These are phyloP conservation scores for Vitis riparia DNA, from an alignment of 164 flowering plant species.

Conservation along the genomic window DNA sequence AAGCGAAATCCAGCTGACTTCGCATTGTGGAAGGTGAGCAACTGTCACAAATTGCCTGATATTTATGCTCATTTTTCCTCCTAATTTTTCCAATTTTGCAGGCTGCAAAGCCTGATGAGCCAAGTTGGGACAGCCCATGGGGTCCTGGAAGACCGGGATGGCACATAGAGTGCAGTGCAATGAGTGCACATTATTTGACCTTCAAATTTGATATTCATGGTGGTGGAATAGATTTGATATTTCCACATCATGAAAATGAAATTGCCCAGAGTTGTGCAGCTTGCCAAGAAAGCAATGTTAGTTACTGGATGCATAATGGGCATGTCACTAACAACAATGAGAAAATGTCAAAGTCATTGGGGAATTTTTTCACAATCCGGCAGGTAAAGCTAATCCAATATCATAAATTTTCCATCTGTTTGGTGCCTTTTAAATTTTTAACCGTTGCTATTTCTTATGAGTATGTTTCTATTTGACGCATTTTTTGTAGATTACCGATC, in stretches of 20 bases:
- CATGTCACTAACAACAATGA: conserved; percentile 80
- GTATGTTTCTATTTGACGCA: neutral
- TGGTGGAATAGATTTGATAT: conserved; percentile 88
- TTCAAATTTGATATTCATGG: conserved; percentile 89
- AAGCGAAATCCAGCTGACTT: conserved; percentile 87
- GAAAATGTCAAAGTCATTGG: conserved; percentile 93
- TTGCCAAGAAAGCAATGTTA: conserved; percentile 61
- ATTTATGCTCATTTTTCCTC: neutral
- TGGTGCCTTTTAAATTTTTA: neutral
- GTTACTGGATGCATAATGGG: conserved; percentile 94
- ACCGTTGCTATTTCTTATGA: neutral
- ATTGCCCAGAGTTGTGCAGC: conserved; percentile 92
- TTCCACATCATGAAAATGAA: conserved; percentile 99
- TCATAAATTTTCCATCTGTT: neutral
- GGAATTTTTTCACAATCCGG: conserved; percentile 91
- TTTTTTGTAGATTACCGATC: conserved; percentile 55
- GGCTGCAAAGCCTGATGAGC: conserved; percentile 95
- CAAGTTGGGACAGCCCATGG: conserved; percentile 95
- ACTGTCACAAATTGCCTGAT: neutral
- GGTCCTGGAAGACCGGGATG: conserved; percentile 98
- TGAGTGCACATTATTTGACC: conserved; percentile 83
- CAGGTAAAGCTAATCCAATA: conserved; percentile 38
- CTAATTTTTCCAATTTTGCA: conserved; percentile 18
- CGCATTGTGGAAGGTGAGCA: conserved; percentile 87
- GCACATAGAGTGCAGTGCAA: conserved; percentile 99